Evolutionary conservation across 768 basidiomycete genomes (phyloP), one percentile per base, ranked within the genome.

Genomic region (Candolleomyces eurysporus): DNA sequence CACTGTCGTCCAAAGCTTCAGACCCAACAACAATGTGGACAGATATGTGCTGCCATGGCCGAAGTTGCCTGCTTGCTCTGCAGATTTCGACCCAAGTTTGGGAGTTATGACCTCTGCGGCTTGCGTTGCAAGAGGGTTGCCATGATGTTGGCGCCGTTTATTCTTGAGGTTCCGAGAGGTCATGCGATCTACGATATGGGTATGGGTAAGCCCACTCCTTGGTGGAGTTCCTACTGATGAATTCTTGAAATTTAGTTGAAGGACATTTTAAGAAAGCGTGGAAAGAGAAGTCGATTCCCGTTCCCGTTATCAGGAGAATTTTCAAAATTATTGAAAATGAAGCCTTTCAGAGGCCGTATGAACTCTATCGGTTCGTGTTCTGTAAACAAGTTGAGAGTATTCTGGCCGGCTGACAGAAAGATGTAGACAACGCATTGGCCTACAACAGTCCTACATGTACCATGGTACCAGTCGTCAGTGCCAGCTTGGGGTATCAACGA

Each of bases 401-500:
- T 14, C 36, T 16, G 30, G 5, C 1, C 11, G 4, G 17, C 26
- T 51, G 10, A 31, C 58, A 21, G 9, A 31, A 4, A 58, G 11
- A 60, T 49, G 21, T 30, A 70, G 70, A 56, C 65, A 65, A 64
- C 60, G 30, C 13, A 59, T 69, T 1, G 71, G 72, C 5, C 32
- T 9, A 32, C 72, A 70, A 16, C 71, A 73, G 61, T 67, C 66
- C 10, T 75, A 72, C 58, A 65, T 71, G 2, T 75, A 72, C 58
- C 73, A 75, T 48, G 73, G 73, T n/a, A 75, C 73, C 1, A 64
- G 59, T 32, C 56, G 70, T 49, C 63, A 50, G 48, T 75, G 73
- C 48, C 66, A 60, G 9, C 63, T 75, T 1, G 73, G 73, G 4
- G 57, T 63, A 3, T 66, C 65, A 3, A 68, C 69, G 22, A 69